Base-by-base conservation (phyloP, 495 filamentous ascomycete genomes). In the Trichoderma gamsii region DNA sequence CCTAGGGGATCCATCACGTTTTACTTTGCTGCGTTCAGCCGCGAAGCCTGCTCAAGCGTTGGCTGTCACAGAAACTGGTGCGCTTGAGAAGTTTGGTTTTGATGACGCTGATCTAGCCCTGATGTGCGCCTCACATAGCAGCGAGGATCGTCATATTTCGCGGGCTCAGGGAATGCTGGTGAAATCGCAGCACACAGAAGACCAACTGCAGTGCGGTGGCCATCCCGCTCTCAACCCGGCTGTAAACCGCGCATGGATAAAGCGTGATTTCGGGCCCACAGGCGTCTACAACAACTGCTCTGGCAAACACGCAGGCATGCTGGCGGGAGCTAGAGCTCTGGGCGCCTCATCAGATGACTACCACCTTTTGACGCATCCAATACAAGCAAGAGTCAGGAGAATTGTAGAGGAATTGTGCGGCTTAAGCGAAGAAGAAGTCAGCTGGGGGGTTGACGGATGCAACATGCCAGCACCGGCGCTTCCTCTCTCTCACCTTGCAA, bases 41-140 rank as follows among this genome's bases (percentile, higher is more conserved):
- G 79, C 79, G 15, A 82, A 82, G 65, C 80, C 79, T 0, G 72
- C 73, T 0, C 79, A 82, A 66, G 76, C 76, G 9, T 70, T 79
- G 3, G 75, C 76, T 11, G 74, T 81, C 35, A 35, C 79, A 0
- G 73, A 79, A 64, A 77, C 74, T 2, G 75, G 76, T 2, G 74
- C 70, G 8, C 65, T 74, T 35, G 71, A 79, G 3, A 67, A 72
- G 32, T 79, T 75, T 67, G 67, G 67, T 13, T 72, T 81, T 35
- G 76, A 80, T 56, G 73, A 77, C 5, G 76, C 69, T 4, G 79
- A 82, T 16, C 66, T 82, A 2, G 80, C 79, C 0, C 69, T 81
- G 12, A 80, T 82, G 73, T 81, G 79, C 56, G 76, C 79, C 9
- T 81, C 80, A n/a, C 77, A 82, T 69, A 82, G 68, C 67, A 80